Evolutionary conservation across 2,329 filamentous ascomycete species (phyloP).

Genomic region (Talaromyces piceae): DNA sequence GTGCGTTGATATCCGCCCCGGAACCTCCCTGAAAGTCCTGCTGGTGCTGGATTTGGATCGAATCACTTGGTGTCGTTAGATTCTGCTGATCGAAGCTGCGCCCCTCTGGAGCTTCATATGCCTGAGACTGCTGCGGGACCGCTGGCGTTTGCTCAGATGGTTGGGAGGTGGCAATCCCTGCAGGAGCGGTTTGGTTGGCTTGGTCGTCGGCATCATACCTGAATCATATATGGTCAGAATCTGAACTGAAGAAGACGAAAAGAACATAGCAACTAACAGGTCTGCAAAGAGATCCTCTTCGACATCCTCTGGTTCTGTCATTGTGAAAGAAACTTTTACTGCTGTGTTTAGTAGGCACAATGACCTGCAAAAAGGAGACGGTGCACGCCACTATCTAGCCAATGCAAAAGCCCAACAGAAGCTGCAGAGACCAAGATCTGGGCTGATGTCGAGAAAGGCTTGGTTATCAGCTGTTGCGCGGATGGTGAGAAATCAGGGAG

Average conservation of each 20-base stretch:
- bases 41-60: conserved; percentile 26
- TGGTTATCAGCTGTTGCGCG: neutral
- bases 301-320: conserved; percentile 74
- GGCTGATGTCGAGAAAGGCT: neutral
- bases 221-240: conserved; percentile 12
- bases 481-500: conserved; percentile 5
- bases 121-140: conserved; percentile 12
- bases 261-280: conserved; percentile 55
- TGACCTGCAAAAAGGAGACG: too few species aligned
- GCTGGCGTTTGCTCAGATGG: conserved; percentile 27
- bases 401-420: too few species aligned
- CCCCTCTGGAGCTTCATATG: conserved; percentile 5
- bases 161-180: conserved; percentile 32
- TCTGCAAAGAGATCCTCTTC: conserved; percentile 96
- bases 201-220: conserved; percentile 62
- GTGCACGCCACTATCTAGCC: too few species aligned
- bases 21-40: conserved; percentile 20
- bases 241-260: neutral
- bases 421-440: too few species aligned
- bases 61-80: conserved; percentile 23
- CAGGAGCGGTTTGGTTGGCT: conserved; percentile 26
- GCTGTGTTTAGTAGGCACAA: too few species aligned
- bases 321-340: too few species aligned
- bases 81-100: conserved; percentile 3
- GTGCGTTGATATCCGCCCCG: conserved; percentile 19